Base-by-base conservation (phyloP, 2,329 filamentous ascomycete genomes). In the Colletotrichum neosansevieriae region DNA sequence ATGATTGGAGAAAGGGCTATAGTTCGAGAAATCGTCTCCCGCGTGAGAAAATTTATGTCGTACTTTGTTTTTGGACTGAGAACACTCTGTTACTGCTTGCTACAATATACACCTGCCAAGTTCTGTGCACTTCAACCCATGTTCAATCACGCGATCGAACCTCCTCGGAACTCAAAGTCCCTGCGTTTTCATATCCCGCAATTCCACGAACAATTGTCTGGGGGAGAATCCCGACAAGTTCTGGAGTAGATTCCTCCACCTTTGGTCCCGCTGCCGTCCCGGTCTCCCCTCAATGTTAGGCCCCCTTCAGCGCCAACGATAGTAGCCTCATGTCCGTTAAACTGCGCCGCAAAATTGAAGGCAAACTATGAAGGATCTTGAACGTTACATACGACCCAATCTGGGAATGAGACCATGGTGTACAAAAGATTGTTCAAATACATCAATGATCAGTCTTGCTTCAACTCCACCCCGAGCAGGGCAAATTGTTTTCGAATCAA, bases 171-270 rank as follows among this genome's bases (percentile, higher is more conserved):
- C 17, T 34, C 45, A 24, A 42, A 0, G 15, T 44, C 58, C 58
- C 58, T 47, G 58, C 58, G 58, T 61, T 51, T 61, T 45, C 38
- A 21, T 17, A 64, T 63, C 64, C 60, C 42, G 45, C 60, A 51
- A 32, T 42, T 44, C 24, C 32, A 38, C n/a, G 42, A 19, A 17
- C 24, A 15, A 36, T 54, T 65, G 24, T 57, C 53, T 65, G 65
- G 61, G 65, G 65, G 21, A 38, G 40, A 17, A 29, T 5, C 17
- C 32, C 32, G 34, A 32, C 13, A 54, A 57, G 58, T 32, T 51
- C 50, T 56, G 58, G 64, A 53, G 64, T 53, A 49, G 32, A 15
- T 2, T 19, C 51, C 44, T 63, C 58, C 42, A 57, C 51, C 40
- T 49, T 51, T 51, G 42, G 44, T 29, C 53, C 36, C 59, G 21